A percentile compares a stretch with the other conserved stretches of the same genome.
phyloP scores from a whole-genome alignment of 192 early-diverging fungal species.

The Umbelopsis vinacea region DNA sequence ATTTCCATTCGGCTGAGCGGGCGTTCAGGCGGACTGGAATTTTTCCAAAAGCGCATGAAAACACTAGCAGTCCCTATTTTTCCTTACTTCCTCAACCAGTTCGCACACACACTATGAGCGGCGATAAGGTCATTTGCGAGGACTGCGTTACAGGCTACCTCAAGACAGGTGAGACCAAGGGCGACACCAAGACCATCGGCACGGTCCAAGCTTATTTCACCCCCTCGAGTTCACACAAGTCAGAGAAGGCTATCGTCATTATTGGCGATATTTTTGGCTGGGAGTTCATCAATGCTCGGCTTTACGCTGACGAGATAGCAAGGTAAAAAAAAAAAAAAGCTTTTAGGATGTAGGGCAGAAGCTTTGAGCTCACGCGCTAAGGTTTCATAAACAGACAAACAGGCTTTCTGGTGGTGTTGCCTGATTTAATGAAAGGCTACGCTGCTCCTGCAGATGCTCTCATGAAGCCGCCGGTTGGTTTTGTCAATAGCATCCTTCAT shows the following conservation, averaged over 20 bases:
- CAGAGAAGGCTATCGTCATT: slow-evolving; percentile 3
- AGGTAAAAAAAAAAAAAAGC: background rate
- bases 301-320: slow-evolving; percentile 10
- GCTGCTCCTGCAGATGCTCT: background rate
- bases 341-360: no score
- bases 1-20: no score
- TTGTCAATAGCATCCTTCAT: background rate
- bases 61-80: no score
- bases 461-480: background rate
- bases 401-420: slow-evolving; percentile 7
- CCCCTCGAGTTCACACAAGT: background rate
- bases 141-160: slow-evolving; percentile 4
- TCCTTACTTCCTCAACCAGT: no score
- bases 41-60: background rate
- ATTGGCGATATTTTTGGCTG: slow-evolving; percentile 16
- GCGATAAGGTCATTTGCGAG: background rate
- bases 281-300: slow-evolving; percentile 8
- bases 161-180: background rate
- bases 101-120: background rate
- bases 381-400: slow-evolving; percentile 13
- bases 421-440: slow-evolving; percentile 19
- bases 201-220: background rate
- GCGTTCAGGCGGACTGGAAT: no score
- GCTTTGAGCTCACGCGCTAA: background rate
- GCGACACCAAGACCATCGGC: background rate